Evolutionary conservation across 108 stramenopile species (phyloP).

Genomic region (Stephanodiscus minutulus): DNA sequence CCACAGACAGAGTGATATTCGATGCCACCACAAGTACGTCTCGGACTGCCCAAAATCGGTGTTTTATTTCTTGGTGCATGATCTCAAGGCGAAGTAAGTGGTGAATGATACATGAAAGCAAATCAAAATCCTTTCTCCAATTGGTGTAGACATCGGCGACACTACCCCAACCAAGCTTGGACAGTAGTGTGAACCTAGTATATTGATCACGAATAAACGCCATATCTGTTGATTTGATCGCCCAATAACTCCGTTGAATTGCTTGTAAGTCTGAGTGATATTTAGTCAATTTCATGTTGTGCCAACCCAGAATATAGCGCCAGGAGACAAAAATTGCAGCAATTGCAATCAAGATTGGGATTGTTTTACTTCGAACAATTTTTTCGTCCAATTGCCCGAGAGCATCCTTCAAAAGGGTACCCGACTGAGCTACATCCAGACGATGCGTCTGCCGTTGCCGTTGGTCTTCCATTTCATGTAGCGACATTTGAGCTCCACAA

Average conservation of each 20-base stretch:
- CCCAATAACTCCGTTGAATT: not conserved
- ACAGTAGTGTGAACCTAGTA: not conserved
- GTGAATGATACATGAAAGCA: conserved; percentile 7
- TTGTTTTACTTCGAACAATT: conserved; percentile 1
- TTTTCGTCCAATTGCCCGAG: not conserved
- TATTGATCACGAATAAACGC: too few species aligned
- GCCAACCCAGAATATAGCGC: not conserved
- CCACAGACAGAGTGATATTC: conserved; percentile 14
- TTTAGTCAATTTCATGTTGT: too few species aligned
- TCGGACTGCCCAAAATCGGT: conserved; percentile 1
- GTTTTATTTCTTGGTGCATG: conserved; percentile 6
- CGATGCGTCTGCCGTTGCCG: not conserved
- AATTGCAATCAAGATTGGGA: not conserved
- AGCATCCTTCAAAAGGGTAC: conserved; percentile 1
- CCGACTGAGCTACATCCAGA: not conserved
- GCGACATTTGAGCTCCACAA: conserved; percentile 9
- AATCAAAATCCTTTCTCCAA: conserved; percentile 10
- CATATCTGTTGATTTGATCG: too few species aligned
- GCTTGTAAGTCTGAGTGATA: not conserved
- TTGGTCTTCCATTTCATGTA: conserved; percentile 1
- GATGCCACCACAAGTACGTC: conserved; percentile 8
- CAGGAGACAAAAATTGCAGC: not conserved
- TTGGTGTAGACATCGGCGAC: not conserved
- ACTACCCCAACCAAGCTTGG: not conserved
- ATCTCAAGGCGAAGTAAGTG: conserved; percentile 12